These are phyloP conservation scores for Gossypium schwendimanii DNA, from an alignment of 441 rosid species.

Conservation along the genomic window DNA sequence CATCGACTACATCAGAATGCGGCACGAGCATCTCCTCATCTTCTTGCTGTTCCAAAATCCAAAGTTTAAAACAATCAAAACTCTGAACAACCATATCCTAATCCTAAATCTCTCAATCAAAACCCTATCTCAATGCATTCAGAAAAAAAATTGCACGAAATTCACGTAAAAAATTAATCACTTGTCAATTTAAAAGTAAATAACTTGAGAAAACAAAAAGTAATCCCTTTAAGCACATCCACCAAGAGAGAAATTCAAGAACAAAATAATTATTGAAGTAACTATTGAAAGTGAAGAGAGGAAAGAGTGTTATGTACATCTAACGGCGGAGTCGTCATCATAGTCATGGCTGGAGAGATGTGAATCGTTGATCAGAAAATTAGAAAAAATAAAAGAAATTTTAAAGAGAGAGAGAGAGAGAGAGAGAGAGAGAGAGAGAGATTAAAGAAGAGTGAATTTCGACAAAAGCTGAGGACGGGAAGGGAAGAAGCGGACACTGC, in stretches of 20 bases:
- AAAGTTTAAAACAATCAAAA: slow-evolving; percentile 25
- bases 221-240: neutral
- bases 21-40: slow-evolving; percentile 98
- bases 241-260: neutral
- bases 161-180: slow-evolving; percentile 14
- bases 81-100: slow-evolving; percentile 19
- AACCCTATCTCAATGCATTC: slow-evolving; percentile 34
- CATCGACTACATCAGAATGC: slow-evolving; percentile 77
- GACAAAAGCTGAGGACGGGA: neutral
- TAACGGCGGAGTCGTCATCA: slow-evolving; percentile 76
- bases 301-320: slow-evolving; percentile 46
- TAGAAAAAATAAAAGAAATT: neutral
- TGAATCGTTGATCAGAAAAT: slow-evolving; percentile 36
- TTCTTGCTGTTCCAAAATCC: slow-evolving; percentile 55
- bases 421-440: slow-evolving; percentile 7
- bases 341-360: slow-evolving; percentile 47
- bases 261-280: neutral
- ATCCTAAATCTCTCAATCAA: slow-evolving; percentile 22
- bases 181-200: neutral
- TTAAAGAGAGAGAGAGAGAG: neutral
- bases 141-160: neutral
- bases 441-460: neutral
- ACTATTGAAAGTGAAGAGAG: slow-evolving; percentile 1
- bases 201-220: slow-evolving; percentile 18
- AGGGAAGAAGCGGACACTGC: neutral